Evolutionary conservation across 768 basidiomycete species (phyloP).

Genomic region (Termitomyces sp.): DNA sequence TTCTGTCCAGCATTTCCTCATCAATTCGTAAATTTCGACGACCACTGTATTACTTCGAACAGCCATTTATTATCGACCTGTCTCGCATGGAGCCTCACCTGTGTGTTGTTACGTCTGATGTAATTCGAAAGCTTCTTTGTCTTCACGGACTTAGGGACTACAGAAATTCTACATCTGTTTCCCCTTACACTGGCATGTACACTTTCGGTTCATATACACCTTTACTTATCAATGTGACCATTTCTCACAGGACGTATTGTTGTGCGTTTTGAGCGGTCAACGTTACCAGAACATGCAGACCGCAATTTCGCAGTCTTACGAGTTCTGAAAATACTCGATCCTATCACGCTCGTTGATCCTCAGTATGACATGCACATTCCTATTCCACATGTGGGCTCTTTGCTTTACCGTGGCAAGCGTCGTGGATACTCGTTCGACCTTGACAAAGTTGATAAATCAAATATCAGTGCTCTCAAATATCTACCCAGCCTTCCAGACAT

Average conservation of each 20-base stretch:
- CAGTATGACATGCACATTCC: constrained; percentile 2
- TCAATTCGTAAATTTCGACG: too few relatives aligned
- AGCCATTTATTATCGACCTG: background rate
- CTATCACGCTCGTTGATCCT: constrained; percentile 6
- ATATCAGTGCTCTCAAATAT: background rate
- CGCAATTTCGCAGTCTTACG: constrained; percentile 25
- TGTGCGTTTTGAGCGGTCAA: constrained; percentile 12
- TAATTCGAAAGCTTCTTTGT: too few relatives aligned
- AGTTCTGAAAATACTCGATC: constrained; percentile 14
- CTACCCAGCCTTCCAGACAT: background rate
- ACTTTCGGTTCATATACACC: background rate
- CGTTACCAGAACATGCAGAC: constrained; percentile 18
- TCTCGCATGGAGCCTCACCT: background rate
- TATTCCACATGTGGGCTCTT: background rate
- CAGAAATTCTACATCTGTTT: background rate
- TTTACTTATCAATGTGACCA: too few relatives aligned
- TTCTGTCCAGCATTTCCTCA: background rate
- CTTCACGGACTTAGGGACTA: too few relatives aligned
- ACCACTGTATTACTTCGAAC: background rate
- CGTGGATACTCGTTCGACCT: background rate
- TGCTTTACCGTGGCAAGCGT: too few relatives aligned
- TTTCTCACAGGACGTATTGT: constrained; percentile 6
- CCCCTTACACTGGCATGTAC: background rate
- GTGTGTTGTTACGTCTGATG: too few relatives aligned
- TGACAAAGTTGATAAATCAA: background rate